phyloP scores from a whole-genome alignment of 2,329 filamentous ascomycete species.

The Penicillium sclerotigenum region DNA sequence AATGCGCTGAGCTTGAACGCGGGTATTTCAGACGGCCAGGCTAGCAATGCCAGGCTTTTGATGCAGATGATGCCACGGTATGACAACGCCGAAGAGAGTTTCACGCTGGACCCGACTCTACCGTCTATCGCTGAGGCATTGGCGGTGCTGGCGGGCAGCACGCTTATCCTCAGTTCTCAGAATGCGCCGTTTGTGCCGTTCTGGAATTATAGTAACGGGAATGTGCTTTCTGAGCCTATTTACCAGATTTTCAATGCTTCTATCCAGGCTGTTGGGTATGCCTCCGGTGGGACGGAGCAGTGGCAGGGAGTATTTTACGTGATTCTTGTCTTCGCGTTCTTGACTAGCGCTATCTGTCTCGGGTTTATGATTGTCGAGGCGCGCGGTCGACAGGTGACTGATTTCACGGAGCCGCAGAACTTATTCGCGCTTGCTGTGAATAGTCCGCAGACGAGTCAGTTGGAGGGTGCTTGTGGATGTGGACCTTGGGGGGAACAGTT shows the following conservation, averaged over 20 bases:
- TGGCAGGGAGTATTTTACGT: constrained; percentile 68
- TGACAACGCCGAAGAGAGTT: constrained; percentile 25
- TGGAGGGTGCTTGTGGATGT: constrained; percentile 57
- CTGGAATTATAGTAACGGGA: constrained; percentile 47
- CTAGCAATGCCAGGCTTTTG: constrained; percentile 58
- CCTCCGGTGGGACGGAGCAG: constrained; percentile 58
- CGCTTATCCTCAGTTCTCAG: constrained; percentile 59
- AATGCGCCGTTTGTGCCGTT: constrained; percentile 60
- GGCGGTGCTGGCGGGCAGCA: constrained; percentile 66
- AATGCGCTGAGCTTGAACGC: constrained; percentile 55
- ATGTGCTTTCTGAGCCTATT: constrained; percentile 45
- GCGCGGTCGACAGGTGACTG: constrained; percentile 62
- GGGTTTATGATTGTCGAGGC: constrained; percentile 58
- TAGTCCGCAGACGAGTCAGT: constrained; percentile 50
- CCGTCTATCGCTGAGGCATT: constrained; percentile 73
- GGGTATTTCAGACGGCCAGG: constrained; percentile 54
- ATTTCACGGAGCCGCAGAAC: constrained; percentile 75
- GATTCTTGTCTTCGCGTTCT: constrained; percentile 63
- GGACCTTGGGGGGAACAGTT: constrained; percentile 54
- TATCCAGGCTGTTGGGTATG: constrained; percentile 65
- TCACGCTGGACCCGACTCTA: constrained; percentile 47
- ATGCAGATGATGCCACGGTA: constrained; percentile 53
- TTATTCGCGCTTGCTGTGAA: constrained; percentile 71
- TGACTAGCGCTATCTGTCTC: constrained; percentile 65
- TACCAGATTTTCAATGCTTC: constrained; percentile 62